Percentiles rank a stretch among this genome's conserved stretches.
Conservation (phyloP, 768 basidiomycete genomes). For the Kwoniella newhampshirensis region DNA sequence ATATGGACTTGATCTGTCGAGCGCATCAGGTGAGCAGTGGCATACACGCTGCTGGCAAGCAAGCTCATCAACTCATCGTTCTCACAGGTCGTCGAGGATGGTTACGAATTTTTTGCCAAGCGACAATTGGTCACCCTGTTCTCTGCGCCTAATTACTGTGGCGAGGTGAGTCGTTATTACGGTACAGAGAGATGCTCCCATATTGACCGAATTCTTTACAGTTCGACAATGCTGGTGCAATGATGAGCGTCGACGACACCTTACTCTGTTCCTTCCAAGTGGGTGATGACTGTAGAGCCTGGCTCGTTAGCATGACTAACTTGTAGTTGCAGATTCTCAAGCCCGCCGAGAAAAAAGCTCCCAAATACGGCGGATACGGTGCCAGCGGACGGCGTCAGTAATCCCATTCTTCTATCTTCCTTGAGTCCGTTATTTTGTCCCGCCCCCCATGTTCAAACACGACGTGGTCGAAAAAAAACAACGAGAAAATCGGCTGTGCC, state of each 20-base stretch:
- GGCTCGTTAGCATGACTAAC: constrained; percentile 1
- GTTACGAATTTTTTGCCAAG: constrained; percentile 98
- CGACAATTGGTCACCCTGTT: constrained; percentile 94
- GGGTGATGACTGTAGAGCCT: constrained; percentile 32
- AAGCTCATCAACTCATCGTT: constrained; percentile 6
- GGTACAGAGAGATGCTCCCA: not conserved
- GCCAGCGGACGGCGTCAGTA: constrained; percentile 56
- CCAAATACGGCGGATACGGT: constrained; percentile 59
- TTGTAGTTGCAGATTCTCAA: constrained; percentile 74
- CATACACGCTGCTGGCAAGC: not conserved
- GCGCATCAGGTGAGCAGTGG: constrained; percentile 87
- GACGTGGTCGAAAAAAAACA: too few relatives aligned
- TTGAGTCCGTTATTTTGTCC: constrained; percentile 68
- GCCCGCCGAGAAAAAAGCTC: constrained; percentile 95
- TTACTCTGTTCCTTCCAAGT: constrained; percentile 98
- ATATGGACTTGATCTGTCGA: constrained; percentile 98
- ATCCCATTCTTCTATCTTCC: constrained; percentile 17
- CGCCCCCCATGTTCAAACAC: not conserved
- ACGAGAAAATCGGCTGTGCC: too few relatives aligned
- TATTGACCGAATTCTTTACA: constrained; percentile 58
- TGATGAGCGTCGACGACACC: constrained; percentile 99
- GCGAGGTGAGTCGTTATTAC: constrained; percentile 47
- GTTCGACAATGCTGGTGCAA: constrained; percentile 98
- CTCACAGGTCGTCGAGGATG: constrained; percentile 89
- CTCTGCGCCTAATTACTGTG: constrained; percentile 71